These are phyloP conservation scores for Fusarium decemcellulare DNA, from an alignment of 2,329 filamentous ascomycete genomes.

Conservation along the genomic window DNA sequence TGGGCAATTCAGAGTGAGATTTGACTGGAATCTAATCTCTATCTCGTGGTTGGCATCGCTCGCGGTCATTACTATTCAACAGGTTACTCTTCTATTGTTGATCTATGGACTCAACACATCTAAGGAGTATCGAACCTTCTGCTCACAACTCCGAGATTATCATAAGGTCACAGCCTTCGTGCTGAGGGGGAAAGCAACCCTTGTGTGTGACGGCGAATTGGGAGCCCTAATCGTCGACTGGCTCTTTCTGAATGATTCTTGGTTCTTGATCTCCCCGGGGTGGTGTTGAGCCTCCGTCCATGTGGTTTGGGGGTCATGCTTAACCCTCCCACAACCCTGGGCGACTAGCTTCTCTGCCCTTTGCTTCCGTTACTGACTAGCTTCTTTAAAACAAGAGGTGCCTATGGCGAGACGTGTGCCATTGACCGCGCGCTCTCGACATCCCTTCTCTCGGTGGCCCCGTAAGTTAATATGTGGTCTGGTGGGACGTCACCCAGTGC, in stretches of 20 bases:
- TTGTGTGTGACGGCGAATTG: constrained; percentile 5
- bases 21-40: background rate
- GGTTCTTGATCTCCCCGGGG: background rate
- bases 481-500: background rate
- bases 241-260: background rate
- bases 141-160: constrained; percentile 1
- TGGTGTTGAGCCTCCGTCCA: too few species aligned
- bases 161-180: constrained; percentile 2
- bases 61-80: background rate
- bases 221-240: constrained; percentile 1
- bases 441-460: constrained; percentile 8
- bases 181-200: constrained; percentile 4
- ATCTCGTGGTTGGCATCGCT: background rate
- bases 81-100: too few species aligned
- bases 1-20: background rate
- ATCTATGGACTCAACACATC: too few species aligned
- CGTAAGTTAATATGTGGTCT: background rate
- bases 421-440: background rate
- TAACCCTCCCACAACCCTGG: background rate
- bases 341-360: background rate
- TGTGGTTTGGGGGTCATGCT: constrained; percentile 1
- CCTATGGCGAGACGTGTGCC: constrained; percentile 18
- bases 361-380: constrained; percentile 1
- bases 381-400: background rate
- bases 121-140: background rate